phyloP scores from a whole-genome alignment of 176 grass and related monocot species.

The Otatea glauca region DNA sequence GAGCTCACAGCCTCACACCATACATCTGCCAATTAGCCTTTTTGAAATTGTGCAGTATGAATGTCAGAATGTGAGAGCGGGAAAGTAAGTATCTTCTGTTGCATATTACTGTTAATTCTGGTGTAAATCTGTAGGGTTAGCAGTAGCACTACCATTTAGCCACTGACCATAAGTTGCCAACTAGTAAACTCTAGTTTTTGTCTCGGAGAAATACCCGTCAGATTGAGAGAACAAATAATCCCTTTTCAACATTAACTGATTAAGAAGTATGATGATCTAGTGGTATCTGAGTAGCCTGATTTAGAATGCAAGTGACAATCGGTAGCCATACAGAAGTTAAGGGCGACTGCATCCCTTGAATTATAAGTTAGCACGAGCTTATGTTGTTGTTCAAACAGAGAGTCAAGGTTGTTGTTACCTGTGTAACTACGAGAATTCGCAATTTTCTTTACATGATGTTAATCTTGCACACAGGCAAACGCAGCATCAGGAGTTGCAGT shows the following conservation, averaged over 20 bases:
- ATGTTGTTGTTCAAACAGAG: neutral
- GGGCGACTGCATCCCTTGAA: neutral
- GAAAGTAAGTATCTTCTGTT: neutral
- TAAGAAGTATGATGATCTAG: neutral
- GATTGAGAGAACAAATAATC: neutral
- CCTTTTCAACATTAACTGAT: neutral
- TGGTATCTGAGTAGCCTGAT: neutral
- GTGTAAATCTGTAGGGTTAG: constrained; percentile 28
- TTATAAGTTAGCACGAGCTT: neutral
- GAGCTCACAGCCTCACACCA: neutral
- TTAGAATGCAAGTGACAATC: neutral
- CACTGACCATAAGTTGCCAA: neutral
- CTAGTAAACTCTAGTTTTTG: neutral
- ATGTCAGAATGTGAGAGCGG: too few species aligned
- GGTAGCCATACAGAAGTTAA: neutral
- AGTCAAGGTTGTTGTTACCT: neutral
- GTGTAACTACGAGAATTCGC: neutral
- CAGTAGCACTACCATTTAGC: constrained; percentile 11
- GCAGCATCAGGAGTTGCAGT: constrained; percentile 71
- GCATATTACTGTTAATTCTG: neutral
- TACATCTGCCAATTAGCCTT: neutral
- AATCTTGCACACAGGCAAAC: constrained; percentile 51
- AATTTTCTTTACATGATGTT: neutral
- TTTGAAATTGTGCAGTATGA: neutral
- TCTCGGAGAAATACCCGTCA: neutral